Conservation (phyloP, 805 yeast species). For the Starmera amethionina region DNA sequence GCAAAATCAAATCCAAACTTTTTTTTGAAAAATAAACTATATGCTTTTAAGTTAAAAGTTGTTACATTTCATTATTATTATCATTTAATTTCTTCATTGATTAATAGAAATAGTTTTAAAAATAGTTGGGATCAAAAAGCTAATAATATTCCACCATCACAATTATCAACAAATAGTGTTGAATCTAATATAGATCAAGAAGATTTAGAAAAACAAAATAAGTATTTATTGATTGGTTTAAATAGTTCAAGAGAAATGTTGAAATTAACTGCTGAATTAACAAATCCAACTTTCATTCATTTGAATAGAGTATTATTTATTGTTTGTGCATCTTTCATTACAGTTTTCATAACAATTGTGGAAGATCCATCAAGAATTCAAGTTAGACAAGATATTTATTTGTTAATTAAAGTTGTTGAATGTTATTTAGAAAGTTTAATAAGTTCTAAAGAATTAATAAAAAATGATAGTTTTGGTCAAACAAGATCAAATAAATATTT, state of each 20-base stretch:
- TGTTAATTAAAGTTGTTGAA: not conserved
- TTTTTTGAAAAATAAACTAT: too few species aligned
- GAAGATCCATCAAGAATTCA: not conserved
- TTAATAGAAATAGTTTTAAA: slow-evolving; percentile 4
- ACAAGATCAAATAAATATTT: not conserved
- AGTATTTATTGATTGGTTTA: not conserved
- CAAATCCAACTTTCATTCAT: not conserved
- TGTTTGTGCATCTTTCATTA: not conserved
- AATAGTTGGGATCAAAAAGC: slow-evolving; percentile 2
- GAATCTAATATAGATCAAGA: too few species aligned
- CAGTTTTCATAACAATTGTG: not conserved
- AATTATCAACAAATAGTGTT: too few species aligned
- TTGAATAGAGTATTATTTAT: not conserved
- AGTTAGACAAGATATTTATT: not conserved
- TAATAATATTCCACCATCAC: too few species aligned
- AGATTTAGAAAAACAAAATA: too few species aligned
- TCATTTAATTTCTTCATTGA: slow-evolving; percentile 3
- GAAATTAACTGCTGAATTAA: too few species aligned
- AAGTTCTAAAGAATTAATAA: too few species aligned
- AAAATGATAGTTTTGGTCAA: not conserved
- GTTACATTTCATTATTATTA: slow-evolving; percentile 4
- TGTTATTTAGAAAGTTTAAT: not conserved
- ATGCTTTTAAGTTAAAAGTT: slow-evolving; percentile 1
- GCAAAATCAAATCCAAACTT: too few species aligned
- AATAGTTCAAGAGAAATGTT: not conserved